Base-by-base conservation (phyloP, 805 yeast species). In the Wickerhamomyces mucosus region DNA sequence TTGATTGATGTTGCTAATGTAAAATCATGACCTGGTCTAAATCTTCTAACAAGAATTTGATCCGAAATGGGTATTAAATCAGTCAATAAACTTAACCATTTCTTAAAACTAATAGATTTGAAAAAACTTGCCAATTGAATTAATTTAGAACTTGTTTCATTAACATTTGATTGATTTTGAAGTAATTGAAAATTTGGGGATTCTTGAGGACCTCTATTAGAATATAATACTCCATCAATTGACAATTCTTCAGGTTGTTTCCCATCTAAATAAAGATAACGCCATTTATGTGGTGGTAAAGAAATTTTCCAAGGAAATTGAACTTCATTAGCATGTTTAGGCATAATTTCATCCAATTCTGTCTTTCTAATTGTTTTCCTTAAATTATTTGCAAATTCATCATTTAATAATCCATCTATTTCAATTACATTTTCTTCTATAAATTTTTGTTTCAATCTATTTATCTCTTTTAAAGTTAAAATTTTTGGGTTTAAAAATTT, bases 21-120 rank as follows among this genome's bases (percentile, higher is more conserved):
- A 56, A 83, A 92, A 54, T 92, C 99, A 18, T 73, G 77, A 4
- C 97, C 98, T 1, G 96, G 98, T 46, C 98, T 72, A 60, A 92
- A 92, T 40, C 96, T 65, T 48, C 99, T 69, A 7, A 83, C 69
- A 17, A 88, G 51, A 2, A 81, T 59, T 42, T 79, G 83, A 40
- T 80, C 82, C 29, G 77, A 68, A 4, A 74, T 58, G 7, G 80
- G 74, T 3, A 69, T 55, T 33, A 85, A 48, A 12, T 75, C 69
- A 0, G 96, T 80, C 3, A 88, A 51, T 3, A 58, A 36, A 15
- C 62, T 58, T 28, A 92, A 51, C 79, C 92, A 88, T 51, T 78
- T 76, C 28, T 68, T 67, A 56, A 82, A 88, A 11, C 75, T 63
- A 2, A 58, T 42, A 12, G 84, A 72, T 43, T 69, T 67, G 43